Evolutionary conservation across 176 grass and related monocot species (phyloP), one percentile per base, ranked within the genome.

Genomic region (Urochloa ruziziensis): DNA sequence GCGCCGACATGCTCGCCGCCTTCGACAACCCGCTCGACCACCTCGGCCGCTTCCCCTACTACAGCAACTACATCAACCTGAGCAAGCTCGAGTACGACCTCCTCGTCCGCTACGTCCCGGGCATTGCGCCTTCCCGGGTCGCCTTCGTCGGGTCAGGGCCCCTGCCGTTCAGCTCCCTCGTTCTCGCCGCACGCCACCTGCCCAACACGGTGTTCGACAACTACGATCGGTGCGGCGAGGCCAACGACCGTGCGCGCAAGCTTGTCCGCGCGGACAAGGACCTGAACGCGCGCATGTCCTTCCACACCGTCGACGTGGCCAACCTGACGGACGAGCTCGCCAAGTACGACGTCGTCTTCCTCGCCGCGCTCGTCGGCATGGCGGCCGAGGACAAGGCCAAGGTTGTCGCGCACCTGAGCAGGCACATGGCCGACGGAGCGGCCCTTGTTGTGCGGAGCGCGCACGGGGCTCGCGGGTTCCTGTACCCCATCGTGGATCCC

Each of bases 271-370:
- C 72, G 1, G 74, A 32, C 39, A 16, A 14, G 6, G 73, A 16
- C 36, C 17, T 8, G 37, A 44, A 33, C n/a, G n/a, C n/a, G 21
- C 78, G 91, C 28, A 35, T 90, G 62, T 56, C 77, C 84, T 93
- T 93, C 75, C 83, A 42, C 77, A 87, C 87, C n/a, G 77, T 44
- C 11, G 83, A 88, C 80, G 88, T 88, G 16, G 43, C 83, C 60
- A 28, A 60, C 25, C 36, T 87, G 60, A 75, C 87, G 25, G 28
- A 58, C 6, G 88, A 62, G 17, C 53, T 91, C 42, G 39, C 36
- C 2, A 28, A 25, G 25, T 86, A 86, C 63, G 88, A 94, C 60
- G 91, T 90, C 18, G 85, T 94, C 49, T 94, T 90, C 88, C 66
- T 94, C 77, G 88, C 85, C 0, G 88, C 91, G 24, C 77, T 84